These are phyloP conservation scores for Senna tora DNA, from an alignment of 306 rosid genomes.

Conservation along the genomic window DNA sequence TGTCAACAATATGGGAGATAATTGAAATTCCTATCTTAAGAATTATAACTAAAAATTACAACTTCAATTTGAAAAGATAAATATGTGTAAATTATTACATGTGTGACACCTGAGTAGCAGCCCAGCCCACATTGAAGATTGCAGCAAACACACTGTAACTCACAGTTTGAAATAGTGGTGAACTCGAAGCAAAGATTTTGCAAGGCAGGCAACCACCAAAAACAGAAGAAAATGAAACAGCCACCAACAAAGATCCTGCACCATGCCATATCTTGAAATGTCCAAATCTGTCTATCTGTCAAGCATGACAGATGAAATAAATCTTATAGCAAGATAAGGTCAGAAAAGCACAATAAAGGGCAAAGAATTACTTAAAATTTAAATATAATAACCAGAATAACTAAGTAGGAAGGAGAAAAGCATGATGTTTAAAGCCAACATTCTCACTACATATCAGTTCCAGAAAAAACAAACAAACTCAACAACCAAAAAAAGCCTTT, in stretches of 20 bases:
- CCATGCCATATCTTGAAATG: slow-evolving; percentile 97
- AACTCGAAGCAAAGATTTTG: slow-evolving; percentile 55
- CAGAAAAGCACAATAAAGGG: slow-evolving; percentile 31
- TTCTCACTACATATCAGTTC: background rate
- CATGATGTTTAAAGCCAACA: slow-evolving; percentile 8
- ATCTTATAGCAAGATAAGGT: slow-evolving; percentile 29
- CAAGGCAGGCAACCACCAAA: slow-evolving; percentile 94
- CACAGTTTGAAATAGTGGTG: slow-evolving; percentile 63
- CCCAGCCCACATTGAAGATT: slow-evolving; percentile 95
- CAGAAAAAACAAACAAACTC: slow-evolving; percentile 12
- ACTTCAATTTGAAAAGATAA: slow-evolving; percentile 30
- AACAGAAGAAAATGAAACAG: slow-evolving; percentile 95
- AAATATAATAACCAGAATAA: slow-evolving; percentile 7
- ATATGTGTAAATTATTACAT: slow-evolving; percentile 61
- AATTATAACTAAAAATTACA: slow-evolving; percentile 6
- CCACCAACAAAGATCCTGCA: slow-evolving; percentile 93
- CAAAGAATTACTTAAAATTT: background rate
- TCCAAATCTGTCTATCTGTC: slow-evolving; percentile 95
- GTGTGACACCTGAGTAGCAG: slow-evolving; percentile 97
- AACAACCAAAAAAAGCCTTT: too few species aligned
- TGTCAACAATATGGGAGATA: background rate
- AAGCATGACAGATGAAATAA: slow-evolving; percentile 39
- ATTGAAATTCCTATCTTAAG: slow-evolving; percentile 11
- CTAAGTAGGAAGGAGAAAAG: slow-evolving; percentile 14
- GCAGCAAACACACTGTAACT: slow-evolving; percentile 92